Evolutionary conservation across 148 eudicot genomes (phyloP).

Genomic region (Fallopia convolvulus): DNA sequence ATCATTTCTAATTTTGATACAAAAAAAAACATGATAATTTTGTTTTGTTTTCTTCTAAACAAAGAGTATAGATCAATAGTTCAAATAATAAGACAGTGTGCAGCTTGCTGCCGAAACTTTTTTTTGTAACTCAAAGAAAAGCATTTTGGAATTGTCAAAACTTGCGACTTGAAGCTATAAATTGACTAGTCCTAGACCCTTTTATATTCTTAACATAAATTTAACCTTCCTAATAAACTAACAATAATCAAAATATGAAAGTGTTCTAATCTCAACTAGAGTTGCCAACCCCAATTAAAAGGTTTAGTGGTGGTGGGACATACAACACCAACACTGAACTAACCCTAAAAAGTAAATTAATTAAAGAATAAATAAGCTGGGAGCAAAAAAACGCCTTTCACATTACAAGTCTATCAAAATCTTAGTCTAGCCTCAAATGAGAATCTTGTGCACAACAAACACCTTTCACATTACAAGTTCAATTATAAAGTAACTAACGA

Average conservation of each 20-base stretch:
- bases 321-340: constrained; percentile 3
- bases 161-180: not conserved
- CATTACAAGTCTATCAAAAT: not conserved
- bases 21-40: too few relatives aligned
- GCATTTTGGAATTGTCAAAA: not conserved
- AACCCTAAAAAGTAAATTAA: constrained; percentile 1
- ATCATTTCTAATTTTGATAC: too few relatives aligned
- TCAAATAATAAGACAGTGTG: too few relatives aligned
- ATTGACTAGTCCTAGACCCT: not conserved
- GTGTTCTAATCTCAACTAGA: not conserved
- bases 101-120: too few relatives aligned
- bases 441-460: constrained; percentile 7
- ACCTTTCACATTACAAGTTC: constrained; percentile 6
- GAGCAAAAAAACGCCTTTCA: constrained; percentile 1
- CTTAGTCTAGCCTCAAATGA: not conserved
- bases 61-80: too few relatives aligned
- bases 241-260: not conserved
- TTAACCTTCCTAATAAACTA: not conserved
- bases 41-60: too few relatives aligned
- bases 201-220: not conserved
- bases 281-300: not conserved
- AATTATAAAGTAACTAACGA: not conserved
- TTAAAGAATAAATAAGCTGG: not conserved
- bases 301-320: constrained; percentile 9
- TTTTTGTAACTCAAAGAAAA: not conserved